Evolutionary conservation across 805 yeast genomes (phyloP), one percentile per base, ranked within the genome.

Genomic region (Maudiozyma pseudohumilis): DNA sequence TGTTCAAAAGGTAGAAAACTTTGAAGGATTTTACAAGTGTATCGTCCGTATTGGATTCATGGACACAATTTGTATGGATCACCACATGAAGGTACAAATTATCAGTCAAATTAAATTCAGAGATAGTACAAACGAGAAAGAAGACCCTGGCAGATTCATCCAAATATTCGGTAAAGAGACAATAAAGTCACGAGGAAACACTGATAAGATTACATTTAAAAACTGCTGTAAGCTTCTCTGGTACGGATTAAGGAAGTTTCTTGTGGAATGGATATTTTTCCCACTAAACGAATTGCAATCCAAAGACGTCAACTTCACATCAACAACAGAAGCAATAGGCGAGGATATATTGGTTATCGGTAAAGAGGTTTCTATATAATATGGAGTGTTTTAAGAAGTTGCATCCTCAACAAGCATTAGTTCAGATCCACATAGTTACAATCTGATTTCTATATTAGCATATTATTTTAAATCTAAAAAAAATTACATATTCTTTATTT

Each of bases 131-230:
- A 16, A 16, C 18, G 31, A 28, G 10, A 28, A 28, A 20, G 12
- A 28, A 9, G 16, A 16, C 18, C 31, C 31, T 6, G 18, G 16
- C 3, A 28, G 31, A 28, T 28, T 28, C 18, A 15, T 28, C 18
- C 31, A 28, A 28, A 28, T 28, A 15, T 28, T 28, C 18, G 31
- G 31, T 28, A 28, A 28, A 12, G 31, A 28, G 19, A 28, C 31
- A 28, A 28, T 28, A 4, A 28, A 20, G 18, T 28, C 31, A 17
- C 20, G 12, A 16, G 16, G 8, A 7, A 18, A 7, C 11, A 16
- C 18, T 8, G 31, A 13, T n/a, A 28, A 28, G 18, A 8, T 28
- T 5, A 15, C 13, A 15, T 16, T 16, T 11, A 28, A 28, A 16
- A 13, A 16, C 12, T n/a, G 16, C 5, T 28, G 16, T 20, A 18